Conservation (phyloP, 2,329 filamentous ascomycete genomes). For the Ceratocystis harringtonii region DNA sequence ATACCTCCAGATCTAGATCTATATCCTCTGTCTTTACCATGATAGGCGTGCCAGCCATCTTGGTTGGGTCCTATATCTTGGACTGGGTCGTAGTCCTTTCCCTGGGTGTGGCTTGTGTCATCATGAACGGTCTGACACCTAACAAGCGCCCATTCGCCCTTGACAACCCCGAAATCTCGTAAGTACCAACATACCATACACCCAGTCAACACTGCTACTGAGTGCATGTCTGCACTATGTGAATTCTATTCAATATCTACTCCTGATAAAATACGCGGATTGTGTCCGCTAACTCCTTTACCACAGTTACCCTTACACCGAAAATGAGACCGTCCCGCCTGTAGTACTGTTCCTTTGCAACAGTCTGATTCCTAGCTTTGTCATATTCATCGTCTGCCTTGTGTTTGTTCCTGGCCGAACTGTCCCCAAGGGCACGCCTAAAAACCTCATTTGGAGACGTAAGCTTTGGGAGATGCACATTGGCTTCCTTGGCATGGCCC, state of each 20-base stretch:
- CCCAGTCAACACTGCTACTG: not conserved
- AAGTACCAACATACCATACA: slow-evolving; percentile 6
- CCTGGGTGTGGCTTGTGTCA: slow-evolving; percentile 41
- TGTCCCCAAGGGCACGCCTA: slow-evolving; percentile 46
- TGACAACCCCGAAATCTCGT: slow-evolving; percentile 50
- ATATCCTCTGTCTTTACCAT: not conserved
- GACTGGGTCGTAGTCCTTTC: slow-evolving; percentile 58
- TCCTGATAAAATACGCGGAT: not conserved
- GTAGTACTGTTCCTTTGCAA: slow-evolving; percentile 49
- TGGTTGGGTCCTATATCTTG: slow-evolving; percentile 51
- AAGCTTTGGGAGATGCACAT: slow-evolving; percentile 87
- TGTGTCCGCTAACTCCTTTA: not conserved
- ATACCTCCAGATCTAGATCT: not conserved
- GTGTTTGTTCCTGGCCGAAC: slow-evolving; percentile 58
- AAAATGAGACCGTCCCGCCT: slow-evolving; percentile 58
- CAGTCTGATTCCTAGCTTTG: slow-evolving; percentile 46
- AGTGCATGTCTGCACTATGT: not conserved
- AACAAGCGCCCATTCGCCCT: slow-evolving; percentile 59
- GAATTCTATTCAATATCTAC: not conserved
- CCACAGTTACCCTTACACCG: slow-evolving; percentile 50
- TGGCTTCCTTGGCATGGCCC: slow-evolving; percentile 65
- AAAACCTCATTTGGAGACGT: slow-evolving; percentile 53
- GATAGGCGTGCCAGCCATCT: slow-evolving; percentile 18
- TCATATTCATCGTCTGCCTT: slow-evolving; percentile 55
- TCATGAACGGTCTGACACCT: slow-evolving; percentile 45